Evolutionary conservation across 2,329 filamentous ascomycete genomes (phyloP), one percentile per base, ranked within the genome.

Genomic region (Tolypocladium nubicola): DNA sequence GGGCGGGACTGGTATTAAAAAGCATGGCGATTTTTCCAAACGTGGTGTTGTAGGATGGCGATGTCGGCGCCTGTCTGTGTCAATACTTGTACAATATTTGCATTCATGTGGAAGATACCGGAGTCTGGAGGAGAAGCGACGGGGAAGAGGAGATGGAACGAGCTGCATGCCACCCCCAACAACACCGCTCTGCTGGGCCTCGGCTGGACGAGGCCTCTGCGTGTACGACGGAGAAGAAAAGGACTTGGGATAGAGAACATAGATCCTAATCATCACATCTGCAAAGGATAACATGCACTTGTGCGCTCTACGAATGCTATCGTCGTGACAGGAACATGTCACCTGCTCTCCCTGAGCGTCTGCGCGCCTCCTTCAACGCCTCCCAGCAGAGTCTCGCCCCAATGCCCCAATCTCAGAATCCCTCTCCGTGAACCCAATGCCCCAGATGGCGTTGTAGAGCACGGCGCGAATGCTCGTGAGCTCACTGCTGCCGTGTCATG

Each of bases 1-100:
- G 93, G 89, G 57, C 85, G 94, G 68, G 94, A 99, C 76, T 97
- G 81, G 73, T 81, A 82, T 64, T 84, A 75, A 75, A 26, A 40
- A 21, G 53, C 26, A 5, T 7, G 3, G 11, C 14, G 19, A 21
- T n/a, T 2, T n/a, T n/a, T 35, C 30, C 30, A 9, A 50, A 50
- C 6, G 10, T 9, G 19, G 47, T 50, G 47, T 50, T 35, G 47
- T 11, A 13, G 47, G 47, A 21, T 50, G 47, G 47, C 47, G 16
- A 21, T 35, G 47, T n/a, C 30, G 26, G 47, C 47, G 47, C 47
- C 47, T 21, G 30, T 35, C 21, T 50, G 47, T 50, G 47, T 35
- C 47, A 50, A 33, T 35, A 50, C 26, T 35, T 50, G 47, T 50
- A 50, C 47, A n/a, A 50, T 50, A 50, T n/a, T 13, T 50, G 30